Percentiles rank a stretch among this genome's conserved stretches.
phyloP scores from a whole-genome alignment of 2,329 filamentous ascomycete genomes.

The Fusarium concolor region DNA sequence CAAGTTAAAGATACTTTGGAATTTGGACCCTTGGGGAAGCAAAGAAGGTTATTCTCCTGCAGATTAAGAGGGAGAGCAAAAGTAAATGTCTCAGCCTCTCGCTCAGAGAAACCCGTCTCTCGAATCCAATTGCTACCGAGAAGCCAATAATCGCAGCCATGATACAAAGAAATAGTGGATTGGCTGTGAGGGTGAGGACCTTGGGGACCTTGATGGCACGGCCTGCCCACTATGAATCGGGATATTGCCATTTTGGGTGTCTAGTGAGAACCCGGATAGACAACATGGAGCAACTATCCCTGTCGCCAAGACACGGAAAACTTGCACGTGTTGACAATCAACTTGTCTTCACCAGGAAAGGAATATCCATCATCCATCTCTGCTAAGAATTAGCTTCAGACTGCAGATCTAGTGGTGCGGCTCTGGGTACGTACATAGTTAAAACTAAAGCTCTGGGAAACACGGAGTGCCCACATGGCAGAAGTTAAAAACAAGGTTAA shows the following conservation, averaged over 20 bases:
- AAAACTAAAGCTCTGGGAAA: conserved; percentile 2
- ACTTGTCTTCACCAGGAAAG: background rate
- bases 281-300: conserved; percentile 25
- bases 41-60: background rate
- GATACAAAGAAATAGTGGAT: conserved; percentile 26
- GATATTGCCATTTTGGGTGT: conserved; percentile 30
- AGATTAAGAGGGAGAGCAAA: conserved; percentile 1
- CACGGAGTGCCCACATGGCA: conserved; percentile 6
- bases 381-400: background rate
- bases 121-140: background rate
- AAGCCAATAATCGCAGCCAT: conserved; percentile 15
- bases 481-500: conserved; percentile 39
- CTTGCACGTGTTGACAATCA: conserved; percentile 6
- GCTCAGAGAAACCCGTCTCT: conserved; percentile 1
- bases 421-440: conserved; percentile 2
- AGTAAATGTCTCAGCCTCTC: conserved; percentile 38
- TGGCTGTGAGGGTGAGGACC: conserved; percentile 35
- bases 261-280: conserved; percentile 40
- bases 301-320: conserved; percentile 32
- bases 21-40: background rate
- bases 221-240: conserved; percentile 21
- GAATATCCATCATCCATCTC: background rate
- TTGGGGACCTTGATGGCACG: conserved; percentile 39
- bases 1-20: background rate
- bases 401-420: background rate